These are phyloP conservation scores for Cystoderma amianthinum DNA, from an alignment of 768 basidiomycete species.

Conservation along the genomic window DNA sequence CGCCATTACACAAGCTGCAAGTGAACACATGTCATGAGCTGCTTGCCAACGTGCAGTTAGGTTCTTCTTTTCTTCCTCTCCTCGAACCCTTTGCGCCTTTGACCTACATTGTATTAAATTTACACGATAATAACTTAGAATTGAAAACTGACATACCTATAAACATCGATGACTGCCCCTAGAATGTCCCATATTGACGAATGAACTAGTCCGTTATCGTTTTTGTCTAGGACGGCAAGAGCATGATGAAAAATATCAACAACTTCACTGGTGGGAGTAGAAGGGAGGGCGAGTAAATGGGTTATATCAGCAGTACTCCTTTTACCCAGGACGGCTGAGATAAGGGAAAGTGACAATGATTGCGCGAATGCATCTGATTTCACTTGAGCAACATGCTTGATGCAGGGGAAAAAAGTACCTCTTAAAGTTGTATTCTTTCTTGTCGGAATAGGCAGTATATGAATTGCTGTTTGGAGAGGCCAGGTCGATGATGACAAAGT, in stretches of 20 bases:
- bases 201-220: conserved; percentile 29
- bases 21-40: conserved; percentile 61
- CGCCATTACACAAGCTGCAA: conserved; percentile 51
- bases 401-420: neutral
- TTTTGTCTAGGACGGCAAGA: conserved; percentile 37
- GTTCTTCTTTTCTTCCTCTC: conserved; percentile 27
- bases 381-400: neutral
- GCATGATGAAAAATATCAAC: conserved; percentile 39
- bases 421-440: neutral
- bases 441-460: conserved; percentile 33
- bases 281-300: conserved; percentile 41
- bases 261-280: conserved; percentile 32
- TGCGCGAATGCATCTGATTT: neutral
- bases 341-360: neutral
- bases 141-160: conserved; percentile 31
- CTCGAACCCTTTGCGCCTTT: conserved; percentile 12
- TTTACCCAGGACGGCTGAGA: conserved; percentile 40
- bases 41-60: conserved; percentile 46
- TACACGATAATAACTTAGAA: neutral
- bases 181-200: conserved; percentile 35
- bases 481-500: conserved; percentile 39
- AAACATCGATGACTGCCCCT: conserved; percentile 39
- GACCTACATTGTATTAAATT: conserved; percentile 10
- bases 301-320: conserved; percentile 53
- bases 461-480: conserved; percentile 30